Evolutionary conservation across 2,329 filamentous ascomycete species (phyloP).

Genomic region (Diaporthe ilicicola): DNA sequence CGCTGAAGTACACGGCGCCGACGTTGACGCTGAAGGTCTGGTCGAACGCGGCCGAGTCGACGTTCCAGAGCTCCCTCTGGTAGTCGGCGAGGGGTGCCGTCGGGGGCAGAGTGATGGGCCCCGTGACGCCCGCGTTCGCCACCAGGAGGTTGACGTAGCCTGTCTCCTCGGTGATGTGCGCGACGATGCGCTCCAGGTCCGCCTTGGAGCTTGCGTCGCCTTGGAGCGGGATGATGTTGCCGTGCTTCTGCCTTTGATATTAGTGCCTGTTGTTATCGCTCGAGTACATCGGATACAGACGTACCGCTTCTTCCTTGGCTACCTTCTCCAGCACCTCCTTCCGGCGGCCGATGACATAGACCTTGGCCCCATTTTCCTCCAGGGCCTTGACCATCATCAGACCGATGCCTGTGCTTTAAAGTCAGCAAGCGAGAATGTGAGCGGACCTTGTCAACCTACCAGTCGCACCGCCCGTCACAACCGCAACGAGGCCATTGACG

Average conservation of each 20-base stretch:
- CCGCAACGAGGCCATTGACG: slow-evolving; percentile 29
- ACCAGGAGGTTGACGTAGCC: slow-evolving; percentile 65
- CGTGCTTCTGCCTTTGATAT: slow-evolving; percentile 38
- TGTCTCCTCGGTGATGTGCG: slow-evolving; percentile 59
- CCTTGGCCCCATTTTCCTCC: slow-evolving; percentile 46
- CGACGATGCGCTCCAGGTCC: slow-evolving; percentile 63
- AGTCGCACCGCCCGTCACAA: slow-evolving; percentile 31
- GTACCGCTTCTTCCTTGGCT: slow-evolving; percentile 30
- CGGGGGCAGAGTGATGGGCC: neutral
- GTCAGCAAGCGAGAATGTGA: neutral
- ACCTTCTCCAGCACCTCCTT: slow-evolving; percentile 50
- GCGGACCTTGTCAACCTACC: neutral
- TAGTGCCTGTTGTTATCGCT: neutral
- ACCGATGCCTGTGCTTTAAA: slow-evolving; percentile 36
- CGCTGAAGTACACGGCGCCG: slow-evolving; percentile 72
- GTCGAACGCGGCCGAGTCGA: slow-evolving; percentile 52
- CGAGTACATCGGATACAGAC: neutral
- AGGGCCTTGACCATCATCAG: slow-evolving; percentile 31
- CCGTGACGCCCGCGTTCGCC: slow-evolving; percentile 60
- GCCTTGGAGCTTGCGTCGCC: slow-evolving; percentile 47
- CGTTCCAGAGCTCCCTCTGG: slow-evolving; percentile 56
- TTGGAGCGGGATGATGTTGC: slow-evolving; percentile 41
- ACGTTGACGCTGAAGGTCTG: slow-evolving; percentile 70
- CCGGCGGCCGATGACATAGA: slow-evolving; percentile 54
- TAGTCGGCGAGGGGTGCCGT: slow-evolving; percentile 32